Base-by-base conservation (phyloP, 495 filamentous ascomycete species). In the Aspergillus cavernicola region DNA sequence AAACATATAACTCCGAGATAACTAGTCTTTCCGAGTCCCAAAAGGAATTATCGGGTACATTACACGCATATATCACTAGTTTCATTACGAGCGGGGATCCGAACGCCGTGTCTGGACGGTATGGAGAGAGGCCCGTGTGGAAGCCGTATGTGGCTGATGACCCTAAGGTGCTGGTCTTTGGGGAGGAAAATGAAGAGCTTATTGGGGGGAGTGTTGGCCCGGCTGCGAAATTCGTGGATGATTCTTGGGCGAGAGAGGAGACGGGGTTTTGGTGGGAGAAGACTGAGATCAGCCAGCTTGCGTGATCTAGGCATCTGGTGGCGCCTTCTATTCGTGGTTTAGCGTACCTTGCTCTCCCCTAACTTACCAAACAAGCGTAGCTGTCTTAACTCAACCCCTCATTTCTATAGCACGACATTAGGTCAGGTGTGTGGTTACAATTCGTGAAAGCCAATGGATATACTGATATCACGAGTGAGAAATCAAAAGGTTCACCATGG, bases 141-240 rank as follows among this genome's bases (percentile, higher is more conserved):
- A 58, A 70, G 45, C 24, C 37, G 13, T 76, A 53, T 42, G 43
- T 38, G 37, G 59, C 46, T 0, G 43, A 33, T 12, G 54, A 57
- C 22, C 46, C 41, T 4, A 59, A 50, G 13, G 55, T 81, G 2
- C 64, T 80, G 59, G 67, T 83, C 0, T 85, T 87, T 62, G 83
- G 84, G 13, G 69, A 82, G 49, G 82, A 78, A 3, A 86, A 86
- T 62, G 75, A 85, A 48, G 82, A 86, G 63, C 57, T 76, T 6
- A 70, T 69, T 11, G 78, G 77, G 2, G 71, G 72, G 6, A 50
- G 62, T 6, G 22, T 42, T 16, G 55, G 42, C 9, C 81, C 80
- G 0, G 62, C 65, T 2, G 80, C 73, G 0, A 59, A 77, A 55
- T 63, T 73, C 28, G 63, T 66, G 36, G 58, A 54, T 67, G 66